These are phyloP conservation scores for Fusarium zealandicum DNA, from an alignment of 2,329 filamentous ascomycete genomes.

Conservation along the genomic window DNA sequence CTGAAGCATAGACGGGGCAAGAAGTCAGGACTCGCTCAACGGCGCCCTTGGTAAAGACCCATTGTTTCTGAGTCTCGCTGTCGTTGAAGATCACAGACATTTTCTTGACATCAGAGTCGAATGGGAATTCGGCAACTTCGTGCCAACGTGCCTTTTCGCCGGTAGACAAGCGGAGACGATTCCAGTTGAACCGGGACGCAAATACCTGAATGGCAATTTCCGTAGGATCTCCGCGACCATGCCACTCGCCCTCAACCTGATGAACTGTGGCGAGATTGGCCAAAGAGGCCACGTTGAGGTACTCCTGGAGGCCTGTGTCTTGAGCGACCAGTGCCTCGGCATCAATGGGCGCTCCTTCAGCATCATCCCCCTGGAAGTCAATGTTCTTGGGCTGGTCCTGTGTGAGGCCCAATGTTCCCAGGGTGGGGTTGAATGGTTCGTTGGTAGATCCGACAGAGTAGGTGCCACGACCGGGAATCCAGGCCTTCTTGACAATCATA, in stretches of 20 bases:
- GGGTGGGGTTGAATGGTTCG: slow-evolving; percentile 65
- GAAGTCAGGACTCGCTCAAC: slow-evolving; percentile 73
- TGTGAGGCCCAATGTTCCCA: slow-evolving; percentile 54
- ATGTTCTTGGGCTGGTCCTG: slow-evolving; percentile 48
- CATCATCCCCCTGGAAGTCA: slow-evolving; percentile 37
- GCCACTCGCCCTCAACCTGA: slow-evolving; percentile 62
- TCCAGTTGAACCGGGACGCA: slow-evolving; percentile 71
- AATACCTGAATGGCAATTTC: slow-evolving; percentile 81
- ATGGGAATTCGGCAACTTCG: slow-evolving; percentile 73
- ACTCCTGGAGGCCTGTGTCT: slow-evolving; percentile 59
- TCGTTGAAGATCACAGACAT: slow-evolving; percentile 75
- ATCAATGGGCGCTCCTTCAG: slow-evolving; percentile 39
- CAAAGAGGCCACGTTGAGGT: slow-evolving; percentile 68
- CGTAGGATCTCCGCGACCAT: slow-evolving; percentile 67
- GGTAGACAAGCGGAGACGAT: slow-evolving; percentile 59
- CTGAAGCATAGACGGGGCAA: slow-evolving; percentile 61
- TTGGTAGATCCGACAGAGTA: slow-evolving; percentile 57
- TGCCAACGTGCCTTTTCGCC: slow-evolving; percentile 61
- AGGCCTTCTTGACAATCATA: slow-evolving; percentile 62
- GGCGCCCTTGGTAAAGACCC: slow-evolving; percentile 70
- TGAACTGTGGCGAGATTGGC: slow-evolving; percentile 71
- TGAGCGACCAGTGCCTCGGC: slow-evolving; percentile 49
- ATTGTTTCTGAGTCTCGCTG: slow-evolving; percentile 49
- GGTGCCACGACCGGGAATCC: slow-evolving; percentile 57
- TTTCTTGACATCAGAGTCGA: slow-evolving; percentile 77